Percentiles rank a stretch among this genome's conserved stretches.
Conservation (phyloP, 139 green algal genomes). For the Diplosphaera chodatii region DNA sequence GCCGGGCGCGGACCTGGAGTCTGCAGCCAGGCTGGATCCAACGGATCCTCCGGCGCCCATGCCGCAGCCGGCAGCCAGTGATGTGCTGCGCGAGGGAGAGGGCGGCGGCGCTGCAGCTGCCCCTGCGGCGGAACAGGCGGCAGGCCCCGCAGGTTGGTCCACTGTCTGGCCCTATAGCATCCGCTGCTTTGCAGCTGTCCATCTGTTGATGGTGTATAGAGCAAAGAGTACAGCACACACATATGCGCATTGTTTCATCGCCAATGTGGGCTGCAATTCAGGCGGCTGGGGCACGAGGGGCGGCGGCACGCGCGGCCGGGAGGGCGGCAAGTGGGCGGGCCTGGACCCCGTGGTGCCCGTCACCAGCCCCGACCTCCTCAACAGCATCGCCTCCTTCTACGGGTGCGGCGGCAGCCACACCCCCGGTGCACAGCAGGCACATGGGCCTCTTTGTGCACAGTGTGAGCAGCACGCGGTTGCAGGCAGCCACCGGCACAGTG, state of each 20-base stretch:
- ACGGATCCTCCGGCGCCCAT: background rate
- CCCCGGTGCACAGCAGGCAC: too few relatives aligned
- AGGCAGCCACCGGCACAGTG: too few relatives aligned
- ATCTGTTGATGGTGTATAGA: too few relatives aligned
- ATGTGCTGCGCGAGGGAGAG: background rate
- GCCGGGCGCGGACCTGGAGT: background rate
- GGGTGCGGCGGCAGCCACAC: too few relatives aligned
- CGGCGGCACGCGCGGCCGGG: conserved; percentile 1
- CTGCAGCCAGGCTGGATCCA: background rate
- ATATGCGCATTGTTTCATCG: too few relatives aligned
- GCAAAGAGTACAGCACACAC: too few relatives aligned
- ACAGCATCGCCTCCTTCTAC: conserved; percentile 60
- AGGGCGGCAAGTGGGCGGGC: conserved; percentile 18
- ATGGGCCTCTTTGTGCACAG: too few relatives aligned
- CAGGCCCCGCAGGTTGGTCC: background rate
- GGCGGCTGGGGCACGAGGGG: conserved; percentile 15
- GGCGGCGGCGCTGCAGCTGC: background rate
- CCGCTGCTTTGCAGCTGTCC: too few relatives aligned
- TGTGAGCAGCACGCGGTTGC: too few relatives aligned
- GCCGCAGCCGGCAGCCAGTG: background rate
- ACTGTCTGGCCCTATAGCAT: too few relatives aligned
- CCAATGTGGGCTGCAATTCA: too few relatives aligned
- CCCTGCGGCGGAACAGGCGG: background rate
- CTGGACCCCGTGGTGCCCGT: conserved; percentile 58
- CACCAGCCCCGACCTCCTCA: conserved; percentile 28